Base-by-base conservation (phyloP, 345 rosid genomes). In the Lepidium didymum region DNA sequence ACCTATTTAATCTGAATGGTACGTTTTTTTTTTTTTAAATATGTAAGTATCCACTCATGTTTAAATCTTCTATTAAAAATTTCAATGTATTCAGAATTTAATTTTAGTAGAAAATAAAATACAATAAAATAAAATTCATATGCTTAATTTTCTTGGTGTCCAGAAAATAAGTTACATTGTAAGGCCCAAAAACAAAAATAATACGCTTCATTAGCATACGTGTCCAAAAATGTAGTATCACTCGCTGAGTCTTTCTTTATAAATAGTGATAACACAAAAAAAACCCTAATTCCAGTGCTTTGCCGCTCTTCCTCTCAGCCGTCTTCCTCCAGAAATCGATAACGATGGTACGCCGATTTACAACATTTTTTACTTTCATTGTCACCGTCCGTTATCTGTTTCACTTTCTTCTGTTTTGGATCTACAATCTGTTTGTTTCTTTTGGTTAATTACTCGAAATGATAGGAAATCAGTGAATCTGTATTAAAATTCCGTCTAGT, bases 261-360 rank as follows among this genome's bases (percentile, higher is more conserved):
- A 62, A 12, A 43, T 54, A 62, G 69, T 45, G 40, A 9, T 35
- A 61, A 16, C 69, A 12, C 27, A n/a, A 5, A 16, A 21, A 3
- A 16, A 71, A 63, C 69, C 75, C 75, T 71, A 71, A 42, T 35
- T 3, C 8, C 54, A 52, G 21, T 43, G 43, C 33, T 35, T 63
- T 55, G 41, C 69, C 75, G 57, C 64, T 63, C 54, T 19, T 67
- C 63, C 35, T 25, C 54, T 42, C 40, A 58, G 62, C 69, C 69
- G 69, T 70, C 75, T 23, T 8, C 56, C 68, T 25, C 49, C 56
- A 63, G 43, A 64, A 56, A 46, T 27, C 70, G n/a, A 46, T 10
- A 9, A 14, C 70, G 0, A 72, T 72, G 76, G 76, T 72, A 72
- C 12, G 64, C 25, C 68, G 11, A 36, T 57, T 25, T 6, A 47